Percentiles rank a stretch among this genome's conserved stretches.
Evolutionary conservation across 1,139 yeast genomes (phyloP).

Genomic region (Suhomyces anneliseae): DNA sequence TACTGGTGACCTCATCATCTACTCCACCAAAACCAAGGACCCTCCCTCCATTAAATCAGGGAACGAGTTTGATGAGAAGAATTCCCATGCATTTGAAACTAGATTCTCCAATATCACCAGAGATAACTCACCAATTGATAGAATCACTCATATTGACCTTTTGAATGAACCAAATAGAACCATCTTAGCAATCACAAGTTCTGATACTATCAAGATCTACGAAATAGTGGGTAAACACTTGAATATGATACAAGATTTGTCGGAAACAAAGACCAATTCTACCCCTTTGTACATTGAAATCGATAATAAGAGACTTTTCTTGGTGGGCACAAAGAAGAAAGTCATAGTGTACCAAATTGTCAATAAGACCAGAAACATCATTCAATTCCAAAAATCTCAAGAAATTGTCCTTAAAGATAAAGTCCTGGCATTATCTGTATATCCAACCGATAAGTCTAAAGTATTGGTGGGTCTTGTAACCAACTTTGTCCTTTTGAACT

Average conservation of each 20-base stretch:
- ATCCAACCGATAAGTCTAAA: constrained; percentile 12
- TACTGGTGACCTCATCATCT: constrained; percentile 39
- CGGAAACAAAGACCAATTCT: constrained; percentile 23
- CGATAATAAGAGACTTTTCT: constrained; percentile 21
- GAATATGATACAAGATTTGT: constrained; percentile 32
- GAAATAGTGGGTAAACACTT: constrained; percentile 40
- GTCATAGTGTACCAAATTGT: constrained; percentile 28
- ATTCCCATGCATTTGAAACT: constrained; percentile 18
- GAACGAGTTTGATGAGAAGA: constrained; percentile 17
- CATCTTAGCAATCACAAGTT: constrained; percentile 27
- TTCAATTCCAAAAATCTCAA: constrained; percentile 26
- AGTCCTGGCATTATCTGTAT: constrained; percentile 21
- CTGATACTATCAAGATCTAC: constrained; percentile 29
- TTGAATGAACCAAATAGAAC: constrained; percentile 22
- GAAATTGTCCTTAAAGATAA: constrained; percentile 35
- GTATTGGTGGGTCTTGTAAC: constrained; percentile 28
- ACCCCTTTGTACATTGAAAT: constrained; percentile 21
- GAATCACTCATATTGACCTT: constrained; percentile 20
- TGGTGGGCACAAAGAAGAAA: constrained; percentile 35
- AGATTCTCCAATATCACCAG: constrained; percentile 27
- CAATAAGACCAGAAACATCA: constrained; percentile 33
- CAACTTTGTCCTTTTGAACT: constrained; percentile 31
- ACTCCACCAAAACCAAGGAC: constrained; percentile 6
- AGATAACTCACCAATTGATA: constrained; percentile 22
- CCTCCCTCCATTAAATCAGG: background rate